These are phyloP conservation scores for Yarrowia galli DNA, from an alignment of 1,139 yeast species.

Conservation along the genomic window DNA sequence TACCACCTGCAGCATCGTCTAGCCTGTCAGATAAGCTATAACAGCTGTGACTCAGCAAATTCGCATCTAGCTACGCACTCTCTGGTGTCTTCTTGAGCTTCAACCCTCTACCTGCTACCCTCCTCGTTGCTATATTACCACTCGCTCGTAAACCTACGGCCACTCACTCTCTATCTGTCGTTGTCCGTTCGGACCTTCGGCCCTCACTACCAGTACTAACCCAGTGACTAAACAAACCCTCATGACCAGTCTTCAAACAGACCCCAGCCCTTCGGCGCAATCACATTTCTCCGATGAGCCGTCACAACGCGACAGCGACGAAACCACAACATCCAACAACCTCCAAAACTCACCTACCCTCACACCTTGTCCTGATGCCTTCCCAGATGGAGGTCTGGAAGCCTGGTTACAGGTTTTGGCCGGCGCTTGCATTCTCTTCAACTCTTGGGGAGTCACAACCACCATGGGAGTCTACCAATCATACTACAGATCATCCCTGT, in stretches of 20 bases:
- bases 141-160: too few species aligned
- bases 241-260: neutral
- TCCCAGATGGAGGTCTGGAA: constrained; percentile 48
- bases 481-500: constrained; percentile 59
- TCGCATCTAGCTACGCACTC: too few species aligned
- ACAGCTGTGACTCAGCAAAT: too few species aligned
- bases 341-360: constrained; percentile 1
- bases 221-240: neutral
- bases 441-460: constrained; percentile 66
- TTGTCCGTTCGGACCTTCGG: neutral
- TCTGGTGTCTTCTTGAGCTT: too few species aligned
- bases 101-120: too few species aligned
- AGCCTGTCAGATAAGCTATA: too few species aligned
- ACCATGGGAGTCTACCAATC: constrained; percentile 69
- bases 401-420: constrained; percentile 50
- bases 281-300: too few species aligned
- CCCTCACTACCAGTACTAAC: neutral
- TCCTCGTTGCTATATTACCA: too few species aligned
- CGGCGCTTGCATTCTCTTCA: constrained; percentile 58
- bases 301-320: neutral
- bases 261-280: neutral
- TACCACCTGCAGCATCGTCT: too few species aligned
- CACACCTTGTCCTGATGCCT: constrained; percentile 4
- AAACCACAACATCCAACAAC: neutral
- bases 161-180: neutral